Evolutionary conservation across 768 basidiomycete genomes (phyloP).

Genomic region (Podaxis pistillaris): DNA sequence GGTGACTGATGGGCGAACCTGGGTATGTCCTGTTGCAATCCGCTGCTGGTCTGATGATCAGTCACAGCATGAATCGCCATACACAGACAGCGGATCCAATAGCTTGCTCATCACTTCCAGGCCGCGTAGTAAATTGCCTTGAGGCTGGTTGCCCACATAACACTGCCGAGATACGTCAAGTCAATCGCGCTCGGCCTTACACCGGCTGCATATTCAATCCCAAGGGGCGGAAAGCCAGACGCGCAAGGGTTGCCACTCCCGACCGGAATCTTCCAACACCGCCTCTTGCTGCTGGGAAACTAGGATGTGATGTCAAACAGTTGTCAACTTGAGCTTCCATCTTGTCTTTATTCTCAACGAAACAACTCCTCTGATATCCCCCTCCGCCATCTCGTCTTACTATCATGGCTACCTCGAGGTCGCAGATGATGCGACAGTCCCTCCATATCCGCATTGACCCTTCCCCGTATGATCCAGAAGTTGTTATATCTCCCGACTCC

Average conservation of each 20-base stretch:
- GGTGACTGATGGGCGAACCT: background rate
- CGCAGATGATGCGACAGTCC: conserved; percentile 34
- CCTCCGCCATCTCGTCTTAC: conserved; percentile 7
- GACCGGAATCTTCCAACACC: conserved; percentile 13
- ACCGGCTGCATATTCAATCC: background rate
- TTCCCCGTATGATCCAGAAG: conserved; percentile 25
- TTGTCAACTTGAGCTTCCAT: conserved; percentile 8
- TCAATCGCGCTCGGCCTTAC: background rate
- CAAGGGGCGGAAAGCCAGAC: background rate
- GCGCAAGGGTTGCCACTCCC: conserved; percentile 1
- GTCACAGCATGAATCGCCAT: background rate
- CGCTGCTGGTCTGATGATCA: conserved; percentile 10
- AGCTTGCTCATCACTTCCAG: background rate
- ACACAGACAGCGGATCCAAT: background rate
- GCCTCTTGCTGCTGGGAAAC: conserved; percentile 4
- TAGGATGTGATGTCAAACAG: conserved; percentile 10
- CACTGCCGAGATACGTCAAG: background rate
- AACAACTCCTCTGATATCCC: background rate
- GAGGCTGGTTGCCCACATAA: background rate
- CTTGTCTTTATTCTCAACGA: background rate
- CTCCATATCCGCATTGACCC: conserved; percentile 40
- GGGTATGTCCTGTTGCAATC: background rate
- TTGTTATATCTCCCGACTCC: conserved; percentile 28
- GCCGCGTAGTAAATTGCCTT: background rate
- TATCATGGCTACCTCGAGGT: conserved; percentile 33